These are phyloP conservation scores for Penicillium lagena DNA, from an alignment of 495 filamentous ascomycete genomes.

Conservation along the genomic window DNA sequence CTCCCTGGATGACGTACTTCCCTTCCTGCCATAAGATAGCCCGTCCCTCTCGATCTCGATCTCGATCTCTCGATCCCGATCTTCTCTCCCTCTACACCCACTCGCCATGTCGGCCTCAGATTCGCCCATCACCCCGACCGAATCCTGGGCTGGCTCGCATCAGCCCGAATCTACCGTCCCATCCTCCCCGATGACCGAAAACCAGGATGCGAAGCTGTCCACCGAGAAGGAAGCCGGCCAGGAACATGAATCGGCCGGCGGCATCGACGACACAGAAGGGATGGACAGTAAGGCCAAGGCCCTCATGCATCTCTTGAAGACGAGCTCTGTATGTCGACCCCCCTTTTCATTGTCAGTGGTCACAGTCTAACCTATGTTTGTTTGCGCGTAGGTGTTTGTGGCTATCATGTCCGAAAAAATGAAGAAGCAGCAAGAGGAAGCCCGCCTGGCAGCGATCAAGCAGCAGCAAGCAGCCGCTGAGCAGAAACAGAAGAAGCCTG, in stretches of 20 bases:
- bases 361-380: not conserved
- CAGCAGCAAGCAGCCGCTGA: slow-evolving; percentile 23
- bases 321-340: slow-evolving; percentile 43
- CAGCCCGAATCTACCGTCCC: slow-evolving; percentile 36
- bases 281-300: slow-evolving; percentile 38
- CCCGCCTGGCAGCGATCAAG: slow-evolving; percentile 40
- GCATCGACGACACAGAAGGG: slow-evolving; percentile 25
- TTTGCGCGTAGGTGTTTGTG: slow-evolving; percentile 31
- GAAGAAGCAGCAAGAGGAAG: slow-evolving; percentile 55
- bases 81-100: not conserved
- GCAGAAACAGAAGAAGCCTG: slow-evolving; percentile 11
- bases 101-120: slow-evolving; percentile 26
- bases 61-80: not conserved
- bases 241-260: not conserved
- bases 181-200: slow-evolving; percentile 32
- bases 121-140: slow-evolving; percentile 27
- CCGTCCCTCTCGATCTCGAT: slow-evolving; percentile 3
- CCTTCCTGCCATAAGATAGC: too few species aligned
- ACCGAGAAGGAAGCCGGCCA: slow-evolving; percentile 4
- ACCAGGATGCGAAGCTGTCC: slow-evolving; percentile 12
- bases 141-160: slow-evolving; percentile 23
- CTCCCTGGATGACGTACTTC: too few species aligned
- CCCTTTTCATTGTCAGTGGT: not conserved
- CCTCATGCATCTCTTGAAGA: slow-evolving; percentile 36
- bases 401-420: slow-evolving; percentile 57